Evolutionary conservation across 768 basidiomycete species (phyloP), one percentile per base, ranked within the genome.

Genomic region (Clavulina sp.): DNA sequence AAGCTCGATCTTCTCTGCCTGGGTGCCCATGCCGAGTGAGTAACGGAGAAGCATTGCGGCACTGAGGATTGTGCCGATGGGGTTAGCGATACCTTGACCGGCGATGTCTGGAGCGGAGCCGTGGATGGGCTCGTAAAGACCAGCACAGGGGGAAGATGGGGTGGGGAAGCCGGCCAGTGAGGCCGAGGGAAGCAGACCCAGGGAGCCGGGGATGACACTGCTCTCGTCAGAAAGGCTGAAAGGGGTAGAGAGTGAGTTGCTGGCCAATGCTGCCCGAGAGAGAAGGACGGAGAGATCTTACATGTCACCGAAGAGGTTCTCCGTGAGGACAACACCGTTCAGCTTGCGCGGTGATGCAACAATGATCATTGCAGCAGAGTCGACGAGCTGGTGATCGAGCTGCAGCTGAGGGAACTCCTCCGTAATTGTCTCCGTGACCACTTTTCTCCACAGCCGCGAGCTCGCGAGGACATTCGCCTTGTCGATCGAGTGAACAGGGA

Each of bases 391-490:
- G 67, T 99, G 95, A 62, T 92, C 82, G 44, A 96, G 67, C 59
- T 75, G 73, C 33, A 97, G 65, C 60, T 88, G 79, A 4, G 93
- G 91, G 66, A 84, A 96, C 64, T 99, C 95, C 30, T 74, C 74
- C 47, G 74, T 67, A 58, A 95, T 65, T 1, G 84, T 80, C 61
- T 95, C 87, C 2, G 77, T 82, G 50, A 95, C 93, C 21, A 87
- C 84, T 64, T 81, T 89, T 53, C 95, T 71, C 95, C 95, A 99
- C 38, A 99, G 70, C 47, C 95, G 71, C 32, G 88, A 93, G 61
- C 78, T 85, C 23, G 95, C 95, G 51, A 99, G 78, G 21, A 99
- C 95, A 66, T 99, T 99, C 50, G 95, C 95, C 68, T 99, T 99
- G 73, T 99, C 95, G 64, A 99, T 73, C 0, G 89, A 93, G 66